Evolutionary conservation across 2,329 filamentous ascomycete species (phyloP), one percentile per base, ranked within the genome.

Genomic region (Cordyceps farinosa): DNA sequence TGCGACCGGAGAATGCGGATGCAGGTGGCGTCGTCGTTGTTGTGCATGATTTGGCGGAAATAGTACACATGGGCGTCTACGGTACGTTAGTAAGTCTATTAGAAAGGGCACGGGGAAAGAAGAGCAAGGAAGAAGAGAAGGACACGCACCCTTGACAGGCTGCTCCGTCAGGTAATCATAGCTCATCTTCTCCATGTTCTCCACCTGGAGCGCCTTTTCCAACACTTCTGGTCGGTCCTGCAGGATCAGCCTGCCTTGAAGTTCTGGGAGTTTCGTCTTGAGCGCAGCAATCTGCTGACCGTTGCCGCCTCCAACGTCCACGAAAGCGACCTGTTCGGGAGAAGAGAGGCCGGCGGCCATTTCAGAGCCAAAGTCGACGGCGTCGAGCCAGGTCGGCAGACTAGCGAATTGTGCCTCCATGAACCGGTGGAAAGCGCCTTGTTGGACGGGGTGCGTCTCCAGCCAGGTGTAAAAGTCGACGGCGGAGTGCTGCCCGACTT

Each of bases 21-120:
- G 56, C 69, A 70, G 10, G 65, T 66, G 45, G 65, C 66, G 47
- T 70, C 69, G 34, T 69, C 64, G 40, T 70, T 64, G 47, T 72
- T 69, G 62, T 72, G 71, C 58, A 73, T 45, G 22, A 73, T 69
- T n/a, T 70, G 66, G 34, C 70, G 69, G 45, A 71, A 70, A 59
- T 72, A 72, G 57, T 71, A 71, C 5, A 69, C 67, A 3, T 65
- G 64, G 4, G 68, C 70, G 57, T 59, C 68, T 70, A 32, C 22
- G 8, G 22, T 3, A 42, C 1, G 13, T 22, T 8, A 36, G 36
- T 29, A 32, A 45, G 52, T 7, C 29, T 55, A 22, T 22, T 15
- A 6, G 27, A 29, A n/a, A 6, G 17, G 13, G 3, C 32, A 38
- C 22, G 8, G 36, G 7, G 15, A 9, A 44, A 44, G 6, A 38